These are phyloP conservation scores for Aureobasidium sp. DNA, from an alignment of 2,329 filamentous ascomycete genomes.

Conservation along the genomic window DNA sequence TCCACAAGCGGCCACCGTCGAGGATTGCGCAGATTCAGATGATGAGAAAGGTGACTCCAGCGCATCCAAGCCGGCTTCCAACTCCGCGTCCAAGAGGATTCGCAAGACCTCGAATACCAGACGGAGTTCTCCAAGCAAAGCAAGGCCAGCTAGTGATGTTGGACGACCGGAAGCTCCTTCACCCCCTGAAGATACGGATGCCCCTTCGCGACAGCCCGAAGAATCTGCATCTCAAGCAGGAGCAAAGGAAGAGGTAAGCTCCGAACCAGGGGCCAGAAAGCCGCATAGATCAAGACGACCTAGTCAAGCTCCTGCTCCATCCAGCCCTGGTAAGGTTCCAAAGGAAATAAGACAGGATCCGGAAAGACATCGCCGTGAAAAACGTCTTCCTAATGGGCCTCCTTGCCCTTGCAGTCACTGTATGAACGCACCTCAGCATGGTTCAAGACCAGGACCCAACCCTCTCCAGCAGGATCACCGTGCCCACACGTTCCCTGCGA, in stretches of 20 bases:
- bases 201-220: background rate
- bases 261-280: background rate
- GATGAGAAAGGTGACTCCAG: constrained; percentile 2
- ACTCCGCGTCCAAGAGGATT: constrained; percentile 1
- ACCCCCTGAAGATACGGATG: background rate
- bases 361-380: background rate
- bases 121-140: background rate
- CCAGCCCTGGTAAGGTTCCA: background rate
- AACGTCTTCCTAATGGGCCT: background rate
- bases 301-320: background rate
- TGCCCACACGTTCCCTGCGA: background rate
- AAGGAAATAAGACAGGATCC: background rate
- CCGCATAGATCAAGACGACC: background rate
- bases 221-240: background rate
- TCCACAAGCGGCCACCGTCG: background rate
- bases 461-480: background rate
- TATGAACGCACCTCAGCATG: background rate
- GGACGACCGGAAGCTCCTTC: background rate
- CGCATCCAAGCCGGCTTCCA: background rate
- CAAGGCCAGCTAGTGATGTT: background rate
- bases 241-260: background rate
- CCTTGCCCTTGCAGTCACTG: background rate
- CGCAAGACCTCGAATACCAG: background rate
- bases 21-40: background rate
- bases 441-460: background rate